phyloP scores from a whole-genome alignment of 495 filamentous ascomycete genomes.

The Penicillium maclennaniae region DNA sequence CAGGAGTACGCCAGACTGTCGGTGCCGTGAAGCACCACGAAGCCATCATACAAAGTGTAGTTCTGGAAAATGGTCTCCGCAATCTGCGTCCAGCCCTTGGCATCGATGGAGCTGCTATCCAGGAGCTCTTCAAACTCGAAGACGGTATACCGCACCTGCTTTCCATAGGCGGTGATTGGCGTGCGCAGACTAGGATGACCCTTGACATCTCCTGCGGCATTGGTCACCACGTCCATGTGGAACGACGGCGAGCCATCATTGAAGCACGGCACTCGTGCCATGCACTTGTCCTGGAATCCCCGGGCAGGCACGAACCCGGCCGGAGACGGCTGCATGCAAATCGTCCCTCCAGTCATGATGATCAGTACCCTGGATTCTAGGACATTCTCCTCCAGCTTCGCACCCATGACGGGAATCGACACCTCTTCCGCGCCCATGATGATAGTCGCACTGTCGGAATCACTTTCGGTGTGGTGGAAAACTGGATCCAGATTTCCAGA shows the following conservation, averaged over 20 bases:
- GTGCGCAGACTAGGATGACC: constrained; percentile 65
- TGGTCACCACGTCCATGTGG: constrained; percentile 51
- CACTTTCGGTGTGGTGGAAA: too few species aligned
- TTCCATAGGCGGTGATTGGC: constrained; percentile 74
- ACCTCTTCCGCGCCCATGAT: constrained; percentile 26
- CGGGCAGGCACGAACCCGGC: constrained; percentile 66
- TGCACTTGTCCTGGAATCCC: constrained; percentile 78
- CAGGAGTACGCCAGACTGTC: constrained; percentile 90
- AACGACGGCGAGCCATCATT: constrained; percentile 72
- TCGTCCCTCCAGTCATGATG: constrained; percentile 93
- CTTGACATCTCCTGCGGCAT: constrained; percentile 40
- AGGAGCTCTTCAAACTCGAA: constrained; percentile 84
- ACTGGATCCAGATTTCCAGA: too few species aligned
- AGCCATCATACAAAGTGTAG: constrained; percentile 88
- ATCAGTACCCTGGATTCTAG: constrained; percentile 80
- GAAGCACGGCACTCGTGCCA: constrained; percentile 81
- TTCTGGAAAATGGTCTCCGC: constrained; percentile 66
- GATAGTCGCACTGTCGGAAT: background rate
- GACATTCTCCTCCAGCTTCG: constrained; percentile 22
- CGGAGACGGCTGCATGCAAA: constrained; percentile 80
- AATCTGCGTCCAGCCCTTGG: constrained; percentile 86
- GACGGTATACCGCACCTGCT: constrained; percentile 79
- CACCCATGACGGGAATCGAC: constrained; percentile 22
- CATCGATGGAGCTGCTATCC: constrained; percentile 89
- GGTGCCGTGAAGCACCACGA: constrained; percentile 95